Evolutionary conservation across 2,329 filamentous ascomycete genomes (phyloP), one percentile per base, ranked within the genome.

Genomic region (Xenosphaeropsis pyriputrescens): DNA sequence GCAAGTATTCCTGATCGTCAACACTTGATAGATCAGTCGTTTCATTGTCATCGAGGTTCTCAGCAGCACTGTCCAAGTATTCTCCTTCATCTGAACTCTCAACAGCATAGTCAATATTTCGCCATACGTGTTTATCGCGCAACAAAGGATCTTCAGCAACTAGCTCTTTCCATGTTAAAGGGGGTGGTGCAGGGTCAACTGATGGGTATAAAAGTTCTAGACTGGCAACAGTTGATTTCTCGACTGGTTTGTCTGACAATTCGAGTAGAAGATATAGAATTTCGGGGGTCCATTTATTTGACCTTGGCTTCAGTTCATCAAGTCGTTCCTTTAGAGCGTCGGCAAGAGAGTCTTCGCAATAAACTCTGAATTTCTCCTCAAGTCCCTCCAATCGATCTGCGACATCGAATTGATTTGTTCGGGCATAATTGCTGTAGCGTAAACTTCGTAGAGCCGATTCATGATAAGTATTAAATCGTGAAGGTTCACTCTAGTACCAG

Each of bases 331-430:
- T 61, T 29, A 86, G 60, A 5, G 75, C 77, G 53, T 88, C 77
- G 11, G 85, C 85, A 18, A 95, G 62, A 30, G 74, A 75, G 49
- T 95, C 88, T 43, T 83, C 75, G 51, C 82, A 79, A 35, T 85
- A 68, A 38, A 96, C 69, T 22, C 76, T 72, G 49, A 95, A 91
- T 48, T 89, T 86, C 60, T 96, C 91, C 47, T 88, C 79, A 2
- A 95, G 64, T 1, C 83, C 83, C 35, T 74, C 64, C 2, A 89
- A 64, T 29, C 67, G 68, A 29, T 68, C 68, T 30, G 70, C 62
- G 15, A 88, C 72, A 33, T 82, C 75, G 51, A 88, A 88, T 46
- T 84, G 80, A 50, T 89, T 84, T 1, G 79, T 84, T 29, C 79
- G 71, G 26, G 71, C 62, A 53, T 72, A 74, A 34, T 58, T 70